Evolutionary conservation across 495 filamentous ascomycete genomes (phyloP), one percentile per base, ranked within the genome.

Genomic region (Penicillium silybi): DNA sequence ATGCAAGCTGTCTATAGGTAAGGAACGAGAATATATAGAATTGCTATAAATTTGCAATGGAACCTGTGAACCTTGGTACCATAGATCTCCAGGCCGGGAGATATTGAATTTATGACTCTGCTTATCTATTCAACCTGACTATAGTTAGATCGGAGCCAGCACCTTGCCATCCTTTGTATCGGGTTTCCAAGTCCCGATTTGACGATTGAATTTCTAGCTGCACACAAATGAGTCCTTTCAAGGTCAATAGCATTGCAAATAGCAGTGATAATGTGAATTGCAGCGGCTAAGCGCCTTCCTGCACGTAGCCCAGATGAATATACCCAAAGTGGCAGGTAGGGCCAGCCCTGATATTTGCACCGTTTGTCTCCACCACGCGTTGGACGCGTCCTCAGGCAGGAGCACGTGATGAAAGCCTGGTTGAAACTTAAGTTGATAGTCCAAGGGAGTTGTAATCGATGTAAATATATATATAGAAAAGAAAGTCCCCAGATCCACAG

Each of bases 401-500:
- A 38, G n/a, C 56, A 59, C 56, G 52, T 55, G 47, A 9, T 17
- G 52, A 56, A 54, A 22, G 25, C 13, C 20, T 32, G 6, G 16
- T 37, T 7, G 17, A 16, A 16, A 32, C 3, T 10, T 10, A 32
- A 13, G 29, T 4, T 8, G 27, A 9, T 11, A 13, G 8, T 5
- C 11, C 26, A 29, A 11, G 29, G 10, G 29, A 3, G 29, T 32
- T 3, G 29, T 1, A 32, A 32, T 32, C 11, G 29, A 32, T 32
- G 29, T 4, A 32, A 13, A 32, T 3, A 3, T 32, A 32, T 32
- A 32, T 32, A 15, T 13, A 32, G 29, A 13, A 10, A 7, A 29
- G 1, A 32, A 11, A 32, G 11, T 15, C 8, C 11, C n/a, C n/a
- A n/a, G n/a, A n/a, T n/a, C n/a, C n/a, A n/a, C n/a, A 1, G 26